Evolutionary conservation across 306 rosid species (phyloP).

Genomic region (Luffa acutangula): DNA sequence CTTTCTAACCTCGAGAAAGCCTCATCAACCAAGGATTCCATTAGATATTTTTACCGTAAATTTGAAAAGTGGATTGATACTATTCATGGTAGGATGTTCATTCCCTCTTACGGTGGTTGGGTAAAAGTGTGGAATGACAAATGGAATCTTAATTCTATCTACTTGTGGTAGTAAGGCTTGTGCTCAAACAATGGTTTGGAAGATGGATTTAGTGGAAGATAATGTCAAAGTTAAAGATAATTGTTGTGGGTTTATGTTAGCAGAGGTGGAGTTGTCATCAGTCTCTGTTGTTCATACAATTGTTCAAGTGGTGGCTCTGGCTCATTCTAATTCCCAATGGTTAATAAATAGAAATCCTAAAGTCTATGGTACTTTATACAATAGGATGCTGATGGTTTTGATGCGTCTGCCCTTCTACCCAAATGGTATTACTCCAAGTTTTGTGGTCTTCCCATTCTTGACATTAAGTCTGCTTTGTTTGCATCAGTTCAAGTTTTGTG

Average conservation of each 20-base stretch:
- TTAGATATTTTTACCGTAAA: background rate
- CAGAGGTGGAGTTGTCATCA: background rate
- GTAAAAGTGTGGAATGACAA: background rate
- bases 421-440: background rate
- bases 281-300: background rate
- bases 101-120: background rate
- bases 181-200: background rate
- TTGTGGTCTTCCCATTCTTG: background rate
- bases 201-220: background rate
- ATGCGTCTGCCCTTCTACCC: background rate
- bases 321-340: background rate
- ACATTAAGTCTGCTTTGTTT: background rate
- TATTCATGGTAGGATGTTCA: background rate
- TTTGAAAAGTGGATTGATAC: background rate
- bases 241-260: background rate
- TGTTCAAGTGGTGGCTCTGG: background rate
- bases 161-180: background rate
- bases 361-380: background rate
- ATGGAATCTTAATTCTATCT: background rate
- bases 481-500: background rate
- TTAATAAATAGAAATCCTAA: background rate
- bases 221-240: background rate
- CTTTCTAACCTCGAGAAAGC: too few species aligned
- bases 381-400: background rate
- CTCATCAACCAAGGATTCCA: too few species aligned